Evolutionary conservation across 345 rosid genomes (phyloP), one percentile per base, ranked within the genome.

Genomic region (Physaria fendleri): DNA sequence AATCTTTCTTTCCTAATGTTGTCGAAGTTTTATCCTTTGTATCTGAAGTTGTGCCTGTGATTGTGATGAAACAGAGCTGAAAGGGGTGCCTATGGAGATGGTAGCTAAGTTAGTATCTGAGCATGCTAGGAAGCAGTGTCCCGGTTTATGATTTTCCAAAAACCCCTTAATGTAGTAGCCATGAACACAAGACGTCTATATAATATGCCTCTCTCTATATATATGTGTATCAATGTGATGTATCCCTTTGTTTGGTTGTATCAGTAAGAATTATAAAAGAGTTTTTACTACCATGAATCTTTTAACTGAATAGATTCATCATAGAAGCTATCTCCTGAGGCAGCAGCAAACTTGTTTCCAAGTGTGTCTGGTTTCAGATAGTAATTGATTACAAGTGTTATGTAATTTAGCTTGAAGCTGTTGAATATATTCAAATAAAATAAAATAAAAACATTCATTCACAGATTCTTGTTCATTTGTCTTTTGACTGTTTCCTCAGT

Each of bases 71-170:
- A 66, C 71, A 92, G 96, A 92, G 75, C 81, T 92, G 76, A 88
- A 84, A 75, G 96, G 87, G 13, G 85, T 83, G 16, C 76, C 90
- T 0, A 76, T 45, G 51, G 96, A 91, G 78, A 77, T 85, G 49
- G 54, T 82, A 68, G 78, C 44, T 12, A 88, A 85, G 76, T 71
- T 91, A 80, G 79, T 91, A 29, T 90, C 96, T 1, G 90, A 84
- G 74, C 90, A 88, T 32, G 88, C 90, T 2, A 85, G 95, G 69
- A 91, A 82, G 88, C 90, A 88, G 62, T 82, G 88, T n/a, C 66
- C 82, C 32, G 92, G 92, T 30, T 81, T 81, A 69, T 85, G 81
- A 85, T 68, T 41, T 28, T 5, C 24, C 13, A 12, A 17, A 20
- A 13, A 33, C 8, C 18, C 30, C 7, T 10, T 13, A 54, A 55